Conservation (phyloP, 2,329 filamentous ascomycete genomes). For the Penicillium brasilianum region DNA sequence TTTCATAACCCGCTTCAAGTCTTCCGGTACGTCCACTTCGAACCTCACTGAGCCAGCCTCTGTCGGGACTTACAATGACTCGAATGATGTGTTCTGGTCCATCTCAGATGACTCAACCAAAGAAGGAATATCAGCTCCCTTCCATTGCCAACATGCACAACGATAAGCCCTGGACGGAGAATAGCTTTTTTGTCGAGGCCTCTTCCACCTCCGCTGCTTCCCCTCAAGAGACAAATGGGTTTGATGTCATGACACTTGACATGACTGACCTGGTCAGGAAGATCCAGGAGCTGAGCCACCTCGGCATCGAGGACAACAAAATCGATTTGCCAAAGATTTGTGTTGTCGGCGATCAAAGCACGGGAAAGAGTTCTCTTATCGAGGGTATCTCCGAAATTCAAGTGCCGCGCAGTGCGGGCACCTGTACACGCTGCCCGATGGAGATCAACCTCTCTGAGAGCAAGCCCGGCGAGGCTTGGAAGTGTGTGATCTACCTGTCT, state of each 20-base stretch:
- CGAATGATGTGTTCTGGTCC: neutral
- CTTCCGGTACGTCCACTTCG: too few species aligned
- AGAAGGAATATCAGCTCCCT: neutral
- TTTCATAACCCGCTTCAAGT: too few species aligned
- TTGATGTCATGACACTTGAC: slow-evolving; percentile 34
- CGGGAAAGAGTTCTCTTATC: slow-evolving; percentile 75
- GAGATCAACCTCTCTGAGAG: slow-evolving; percentile 73
- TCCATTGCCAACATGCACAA: neutral
- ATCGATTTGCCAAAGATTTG: slow-evolving; percentile 78
- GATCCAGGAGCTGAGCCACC: slow-evolving; percentile 66
- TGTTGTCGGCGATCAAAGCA: slow-evolving; percentile 82
- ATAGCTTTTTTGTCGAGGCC: neutral
- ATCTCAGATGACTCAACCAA: neutral
- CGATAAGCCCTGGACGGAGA: neutral
- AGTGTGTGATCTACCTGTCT: slow-evolving; percentile 69
- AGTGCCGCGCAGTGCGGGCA: slow-evolving; percentile 71
- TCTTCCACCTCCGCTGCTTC: neutral
- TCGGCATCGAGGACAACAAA: slow-evolving; percentile 71
- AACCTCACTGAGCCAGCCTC: neutral
- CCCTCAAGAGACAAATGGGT: neutral
- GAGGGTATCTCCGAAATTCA: slow-evolving; percentile 70
- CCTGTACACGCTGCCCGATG: slow-evolving; percentile 80
- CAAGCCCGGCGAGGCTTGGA: slow-evolving; percentile 58
- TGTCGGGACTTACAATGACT: neutral
- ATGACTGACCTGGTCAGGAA: slow-evolving; percentile 47